Evolutionary conservation across 2,329 filamentous ascomycete species (phyloP).

Genomic region (Stenocarpella maydis): DNA sequence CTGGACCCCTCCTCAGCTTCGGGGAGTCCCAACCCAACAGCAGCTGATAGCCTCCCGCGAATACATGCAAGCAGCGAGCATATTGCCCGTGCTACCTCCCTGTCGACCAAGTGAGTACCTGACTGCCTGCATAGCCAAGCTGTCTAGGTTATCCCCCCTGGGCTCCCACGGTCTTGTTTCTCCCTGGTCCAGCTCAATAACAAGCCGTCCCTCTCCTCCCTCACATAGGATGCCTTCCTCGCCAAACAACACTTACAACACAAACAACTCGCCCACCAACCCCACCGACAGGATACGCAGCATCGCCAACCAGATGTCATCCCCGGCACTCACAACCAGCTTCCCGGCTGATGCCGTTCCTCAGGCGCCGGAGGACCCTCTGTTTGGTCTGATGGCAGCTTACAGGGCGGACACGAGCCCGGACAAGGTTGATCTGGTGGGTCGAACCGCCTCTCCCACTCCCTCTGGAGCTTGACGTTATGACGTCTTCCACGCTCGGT

Average conservation of each 20-base stretch:
- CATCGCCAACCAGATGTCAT: slow-evolving; percentile 76
- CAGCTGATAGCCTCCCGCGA: slow-evolving; percentile 1
- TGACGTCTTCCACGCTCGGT: slow-evolving; percentile 17
- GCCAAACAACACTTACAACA: slow-evolving; percentile 33
- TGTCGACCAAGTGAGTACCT: slow-evolving; percentile 20
- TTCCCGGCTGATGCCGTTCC: slow-evolving; percentile 83
- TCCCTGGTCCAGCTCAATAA: slow-evolving; percentile 2
- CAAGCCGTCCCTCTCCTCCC: slow-evolving; percentile 19
- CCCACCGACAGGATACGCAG: slow-evolving; percentile 64
- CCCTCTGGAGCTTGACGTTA: slow-evolving; percentile 11
- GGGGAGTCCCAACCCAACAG: slow-evolving; percentile 12
- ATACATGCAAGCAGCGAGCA: slow-evolving; percentile 5
- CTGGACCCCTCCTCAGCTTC: slow-evolving; percentile 20
- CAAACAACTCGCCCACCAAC: slow-evolving; percentile 51
- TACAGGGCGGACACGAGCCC: slow-evolving; percentile 79
- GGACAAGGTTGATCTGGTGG: slow-evolving; percentile 92
- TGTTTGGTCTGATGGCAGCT: slow-evolving; percentile 91
- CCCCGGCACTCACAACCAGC: slow-evolving; percentile 64
- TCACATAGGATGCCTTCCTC: slow-evolving; percentile 76
- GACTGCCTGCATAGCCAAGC: slow-evolving; percentile 13
- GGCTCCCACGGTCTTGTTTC: slow-evolving; percentile 6
- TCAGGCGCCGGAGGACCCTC: slow-evolving; percentile 90
- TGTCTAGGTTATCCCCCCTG: background rate
- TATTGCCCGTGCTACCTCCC: background rate
- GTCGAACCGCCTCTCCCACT: slow-evolving; percentile 37